phyloP scores from a whole-genome alignment of 1,139 yeast genomes.

The Suhomyces atakaporum region DNA sequence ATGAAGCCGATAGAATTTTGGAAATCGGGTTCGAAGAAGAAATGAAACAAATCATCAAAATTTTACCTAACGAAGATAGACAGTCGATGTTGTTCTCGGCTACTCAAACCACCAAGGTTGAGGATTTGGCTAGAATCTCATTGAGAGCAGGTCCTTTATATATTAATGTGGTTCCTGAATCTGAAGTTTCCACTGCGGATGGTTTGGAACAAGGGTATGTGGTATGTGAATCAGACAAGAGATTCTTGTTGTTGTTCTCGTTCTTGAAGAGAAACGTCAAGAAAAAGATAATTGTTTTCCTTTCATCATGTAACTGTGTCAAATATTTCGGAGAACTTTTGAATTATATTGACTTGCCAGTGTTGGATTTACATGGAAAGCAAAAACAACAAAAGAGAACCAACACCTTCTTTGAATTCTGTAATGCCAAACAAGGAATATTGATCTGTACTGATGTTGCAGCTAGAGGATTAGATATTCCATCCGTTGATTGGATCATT shows the following conservation, averaged over 20 bases:
- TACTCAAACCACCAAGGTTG: constrained; percentile 97
- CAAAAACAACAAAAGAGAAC: constrained; percentile 98
- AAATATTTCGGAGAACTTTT: constrained; percentile 92
- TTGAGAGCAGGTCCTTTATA: constrained; percentile 93
- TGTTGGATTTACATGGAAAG: constrained; percentile 92
- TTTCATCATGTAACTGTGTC: constrained; percentile 96
- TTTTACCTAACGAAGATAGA: constrained; percentile 90
- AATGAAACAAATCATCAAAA: constrained; percentile 94
- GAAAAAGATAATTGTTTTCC: constrained; percentile 89
- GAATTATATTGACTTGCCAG: constrained; percentile 95
- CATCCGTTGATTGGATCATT: constrained; percentile 33
- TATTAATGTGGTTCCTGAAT: constrained; percentile 87
- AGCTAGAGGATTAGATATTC: constrained; percentile 34
- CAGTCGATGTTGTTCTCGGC: constrained; percentile 98
- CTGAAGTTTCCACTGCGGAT: constrained; percentile 86
- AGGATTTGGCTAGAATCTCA: constrained; percentile 95
- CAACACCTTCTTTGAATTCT: constrained; percentile 94
- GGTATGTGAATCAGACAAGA: constrained; percentile 92
- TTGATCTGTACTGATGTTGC: constrained; percentile 34
- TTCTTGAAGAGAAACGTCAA: constrained; percentile 88
- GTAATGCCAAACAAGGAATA: constrained; percentile 78
- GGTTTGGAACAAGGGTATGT: constrained; percentile 98
- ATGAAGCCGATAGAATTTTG: constrained; percentile 95
- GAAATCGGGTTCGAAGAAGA: constrained; percentile 98
- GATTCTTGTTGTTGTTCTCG: constrained; percentile 86